phyloP scores from a whole-genome alignment of 176 grass and related monocot genomes.

The Hordeum vulgare region DNA sequence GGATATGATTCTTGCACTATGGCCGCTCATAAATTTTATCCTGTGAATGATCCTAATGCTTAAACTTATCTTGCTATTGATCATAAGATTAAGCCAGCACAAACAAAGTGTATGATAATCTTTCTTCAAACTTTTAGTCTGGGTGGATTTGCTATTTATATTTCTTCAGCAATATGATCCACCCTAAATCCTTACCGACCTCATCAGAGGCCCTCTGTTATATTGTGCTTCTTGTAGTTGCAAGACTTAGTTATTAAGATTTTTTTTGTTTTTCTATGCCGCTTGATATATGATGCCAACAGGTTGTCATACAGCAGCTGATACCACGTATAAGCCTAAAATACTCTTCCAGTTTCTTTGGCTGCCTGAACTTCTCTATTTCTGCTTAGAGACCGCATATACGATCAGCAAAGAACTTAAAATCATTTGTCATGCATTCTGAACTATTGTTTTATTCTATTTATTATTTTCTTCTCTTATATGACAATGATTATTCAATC shows the following conservation, averaged over 20 bases:
- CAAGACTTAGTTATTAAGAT: not conserved
- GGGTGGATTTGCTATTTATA: not conserved
- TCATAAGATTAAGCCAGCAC: constrained; percentile 10
- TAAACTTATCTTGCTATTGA: not conserved
- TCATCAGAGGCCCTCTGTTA: not conserved
- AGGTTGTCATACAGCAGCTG: not conserved
- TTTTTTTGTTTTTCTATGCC: not conserved
- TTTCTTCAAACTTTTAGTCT: not conserved
- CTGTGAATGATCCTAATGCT: constrained; percentile 9
- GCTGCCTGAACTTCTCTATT: not conserved
- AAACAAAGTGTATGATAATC: not conserved
- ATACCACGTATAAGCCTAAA: not conserved
- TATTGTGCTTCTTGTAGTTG: constrained; percentile 2
- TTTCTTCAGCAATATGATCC: not conserved
- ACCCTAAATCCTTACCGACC: not conserved
- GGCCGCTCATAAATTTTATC: not conserved
- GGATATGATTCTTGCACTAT: not conserved
- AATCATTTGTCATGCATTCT: not conserved
- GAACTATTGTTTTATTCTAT: not conserved
- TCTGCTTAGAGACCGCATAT: not conserved
- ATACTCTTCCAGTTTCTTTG: constrained; percentile 3
- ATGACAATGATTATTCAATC: not conserved
- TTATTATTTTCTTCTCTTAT: not conserved
- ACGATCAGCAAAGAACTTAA: not conserved
- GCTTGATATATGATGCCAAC: not conserved